Evolutionary conservation across 2,329 filamentous ascomycete genomes (phyloP).

Genomic region (Ophiosphaerella korrae): DNA sequence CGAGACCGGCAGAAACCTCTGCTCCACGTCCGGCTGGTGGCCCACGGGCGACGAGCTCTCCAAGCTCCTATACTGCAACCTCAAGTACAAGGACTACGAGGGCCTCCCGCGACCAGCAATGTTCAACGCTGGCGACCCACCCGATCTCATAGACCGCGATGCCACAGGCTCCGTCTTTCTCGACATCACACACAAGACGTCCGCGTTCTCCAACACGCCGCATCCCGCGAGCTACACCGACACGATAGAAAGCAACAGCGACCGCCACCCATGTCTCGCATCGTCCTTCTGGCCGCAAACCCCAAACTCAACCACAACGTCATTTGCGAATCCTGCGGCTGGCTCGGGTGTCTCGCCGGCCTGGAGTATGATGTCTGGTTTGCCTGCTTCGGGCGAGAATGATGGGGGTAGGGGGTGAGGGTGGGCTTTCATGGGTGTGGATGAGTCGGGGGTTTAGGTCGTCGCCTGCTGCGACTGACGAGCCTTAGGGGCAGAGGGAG

Average conservation of each 20-base stretch:
- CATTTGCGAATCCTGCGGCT: conserved; percentile 7
- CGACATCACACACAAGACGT: conserved; percentile 11
- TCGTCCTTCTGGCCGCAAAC: conserved; percentile 22
- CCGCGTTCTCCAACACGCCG: conserved; percentile 5
- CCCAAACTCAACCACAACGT: conserved; percentile 3
- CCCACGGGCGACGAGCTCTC: conserved; percentile 6
- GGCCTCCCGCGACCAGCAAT: too few relatives aligned
- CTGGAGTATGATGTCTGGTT: background rate
- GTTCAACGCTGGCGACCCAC: too few relatives aligned
- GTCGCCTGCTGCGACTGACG: too few relatives aligned
- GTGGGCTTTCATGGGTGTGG: too few relatives aligned
- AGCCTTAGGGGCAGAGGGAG: too few relatives aligned
- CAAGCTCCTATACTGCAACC: too few relatives aligned
- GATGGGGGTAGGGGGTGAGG: too few relatives aligned
- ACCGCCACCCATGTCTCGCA: conserved; percentile 10
- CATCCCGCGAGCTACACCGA: background rate
- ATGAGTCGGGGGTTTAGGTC: too few relatives aligned
- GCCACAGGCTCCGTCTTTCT: background rate
- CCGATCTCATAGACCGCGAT: too few relatives aligned
- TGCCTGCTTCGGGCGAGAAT: background rate
- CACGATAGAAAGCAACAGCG: background rate
- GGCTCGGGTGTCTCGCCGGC: background rate
- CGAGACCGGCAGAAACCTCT: conserved; percentile 24
- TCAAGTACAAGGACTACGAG: too few relatives aligned
- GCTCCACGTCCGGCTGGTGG: conserved; percentile 31